These are phyloP conservation scores for Thamnidium elegans DNA, from an alignment of 192 early-diverging fungal species.

Conservation along the genomic window DNA sequence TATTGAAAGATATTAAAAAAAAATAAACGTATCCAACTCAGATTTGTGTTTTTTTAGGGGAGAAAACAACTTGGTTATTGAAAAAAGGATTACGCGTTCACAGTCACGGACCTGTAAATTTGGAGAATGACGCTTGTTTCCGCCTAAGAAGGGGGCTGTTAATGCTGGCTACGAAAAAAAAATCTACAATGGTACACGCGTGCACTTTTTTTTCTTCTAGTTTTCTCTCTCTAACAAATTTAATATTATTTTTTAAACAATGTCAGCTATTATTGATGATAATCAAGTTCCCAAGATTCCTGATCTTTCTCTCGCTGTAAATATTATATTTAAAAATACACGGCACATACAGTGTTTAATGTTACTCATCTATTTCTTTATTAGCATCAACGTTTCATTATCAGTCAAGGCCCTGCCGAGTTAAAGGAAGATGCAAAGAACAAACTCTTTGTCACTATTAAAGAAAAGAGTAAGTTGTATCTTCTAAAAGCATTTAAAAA, in stretches of 20 bases:
- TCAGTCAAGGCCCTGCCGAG: constrained; percentile 70
- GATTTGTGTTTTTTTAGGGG: not conserved
- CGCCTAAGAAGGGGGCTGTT: not conserved
- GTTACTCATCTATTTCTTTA: not conserved
- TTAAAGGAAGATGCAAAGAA: constrained; percentile 64
- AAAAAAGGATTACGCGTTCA: constrained; percentile 17
- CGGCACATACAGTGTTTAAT: not conserved
- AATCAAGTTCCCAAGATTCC: constrained; percentile 79
- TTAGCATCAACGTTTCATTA: constrained; percentile 73
- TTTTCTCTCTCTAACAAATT: not conserved
- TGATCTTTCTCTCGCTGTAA: constrained; percentile 75
- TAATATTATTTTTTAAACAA: not conserved
- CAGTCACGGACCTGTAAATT: not conserved
- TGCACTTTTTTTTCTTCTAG: not conserved
- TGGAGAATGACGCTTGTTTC: not conserved
- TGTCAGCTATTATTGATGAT: constrained; percentile 50
- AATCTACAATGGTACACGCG: not conserved
- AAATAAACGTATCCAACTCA: not conserved
- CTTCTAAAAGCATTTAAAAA: not conserved
- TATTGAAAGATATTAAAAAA: not conserved
- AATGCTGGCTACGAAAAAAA: not conserved
- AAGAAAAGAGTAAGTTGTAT: constrained; percentile 71
- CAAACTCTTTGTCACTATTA: constrained; percentile 70
- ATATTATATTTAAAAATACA: not conserved
- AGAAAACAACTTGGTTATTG: not conserved